Base-by-base conservation (phyloP, 805 yeast species). In the Saccharomycopsis fermentans region DNA sequence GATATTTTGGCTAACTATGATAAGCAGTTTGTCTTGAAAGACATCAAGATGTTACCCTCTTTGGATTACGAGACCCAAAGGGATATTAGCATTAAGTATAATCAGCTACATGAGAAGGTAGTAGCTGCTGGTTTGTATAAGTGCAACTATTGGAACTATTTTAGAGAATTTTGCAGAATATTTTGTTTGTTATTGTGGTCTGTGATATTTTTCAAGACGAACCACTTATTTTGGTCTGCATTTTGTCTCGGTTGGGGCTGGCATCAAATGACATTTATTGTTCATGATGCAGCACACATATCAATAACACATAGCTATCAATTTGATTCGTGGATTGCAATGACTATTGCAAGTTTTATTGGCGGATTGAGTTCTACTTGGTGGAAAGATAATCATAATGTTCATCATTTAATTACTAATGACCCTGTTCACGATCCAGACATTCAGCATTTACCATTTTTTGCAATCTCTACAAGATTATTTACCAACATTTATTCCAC, bases 351-450 rank as follows among this genome's bases (percentile, higher is more conserved):
- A 0, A 82, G 87, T 62, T 90, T 78, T 74, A 71, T 83, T 55
- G 97, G 97, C n/a, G 97, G 97, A 0, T 75, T 90, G 48, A 87
- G 96, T 52, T 68, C 89, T 21, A 96, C 96, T 1, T 90, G 97
- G 97, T 90, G 97, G 97, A 90, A 90, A 65, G 77, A 91, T 56
- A 90, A 87, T 70, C 97, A 90, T 71, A 90, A 90, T 68, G 95
- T 90, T n/a, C 97, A 90, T 70, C 97, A 90, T 69, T 72, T 90
- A 55, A 78, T 90, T 57, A 87, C 96, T n/a, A 90, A 90, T 70
- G 96, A 90, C 67, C 96, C 97, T 0, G 86, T 86, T 1, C 96
- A 90, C 68, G 97, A 90, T 66, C 97, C 97, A 0, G 97, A 90
- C 71, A 90, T 90, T 68, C 97, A 90, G 71, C 96, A 90, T 71